Conservation (phyloP, 768 basidiomycete species). For the Tephrocybe rancida region DNA sequence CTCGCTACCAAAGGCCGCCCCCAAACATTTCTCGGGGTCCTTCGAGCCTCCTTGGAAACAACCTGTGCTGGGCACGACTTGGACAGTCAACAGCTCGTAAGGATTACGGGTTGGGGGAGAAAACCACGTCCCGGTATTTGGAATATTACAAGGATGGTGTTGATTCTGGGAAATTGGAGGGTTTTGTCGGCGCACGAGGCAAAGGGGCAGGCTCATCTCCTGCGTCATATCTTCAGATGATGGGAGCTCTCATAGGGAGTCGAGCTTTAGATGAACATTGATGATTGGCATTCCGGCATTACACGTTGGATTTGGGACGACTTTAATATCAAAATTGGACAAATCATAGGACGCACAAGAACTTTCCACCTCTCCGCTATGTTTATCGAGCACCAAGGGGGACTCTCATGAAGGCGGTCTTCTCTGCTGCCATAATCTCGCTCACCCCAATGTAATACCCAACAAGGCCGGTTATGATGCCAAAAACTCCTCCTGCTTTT, state of each 20-base stretch:
- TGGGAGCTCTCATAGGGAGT: conserved; percentile 37
- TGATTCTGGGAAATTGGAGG: conserved; percentile 27
- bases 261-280: not conserved
- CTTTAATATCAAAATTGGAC: not conserved
- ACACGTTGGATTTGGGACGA: not conserved
- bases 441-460: conserved; percentile 34
- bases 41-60: conserved; percentile 22
- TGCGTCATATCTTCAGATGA: conserved; percentile 42
- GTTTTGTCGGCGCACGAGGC: conserved; percentile 48
- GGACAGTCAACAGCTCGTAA: conserved; percentile 29
- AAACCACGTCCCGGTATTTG: conserved; percentile 47
- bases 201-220: conserved; percentile 52
- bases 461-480: conserved; percentile 31
- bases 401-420: conserved; percentile 25
- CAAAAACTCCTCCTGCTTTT: conserved; percentile 30
- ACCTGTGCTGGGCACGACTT: conserved; percentile 6
- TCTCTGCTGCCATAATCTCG: conserved; percentile 30
- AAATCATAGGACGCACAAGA: not conserved
- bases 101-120: conserved; percentile 44
- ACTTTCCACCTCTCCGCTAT: not conserved
- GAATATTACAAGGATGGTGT: conserved; percentile 41
- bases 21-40: conserved; percentile 72
- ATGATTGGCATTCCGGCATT: not conserved
- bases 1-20: conserved; percentile 66
- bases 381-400: conserved; percentile 23